These are phyloP conservation scores for Aspergillus pseudoviridinutans DNA, from an alignment of 2,329 filamentous ascomycete genomes.

Conservation along the genomic window DNA sequence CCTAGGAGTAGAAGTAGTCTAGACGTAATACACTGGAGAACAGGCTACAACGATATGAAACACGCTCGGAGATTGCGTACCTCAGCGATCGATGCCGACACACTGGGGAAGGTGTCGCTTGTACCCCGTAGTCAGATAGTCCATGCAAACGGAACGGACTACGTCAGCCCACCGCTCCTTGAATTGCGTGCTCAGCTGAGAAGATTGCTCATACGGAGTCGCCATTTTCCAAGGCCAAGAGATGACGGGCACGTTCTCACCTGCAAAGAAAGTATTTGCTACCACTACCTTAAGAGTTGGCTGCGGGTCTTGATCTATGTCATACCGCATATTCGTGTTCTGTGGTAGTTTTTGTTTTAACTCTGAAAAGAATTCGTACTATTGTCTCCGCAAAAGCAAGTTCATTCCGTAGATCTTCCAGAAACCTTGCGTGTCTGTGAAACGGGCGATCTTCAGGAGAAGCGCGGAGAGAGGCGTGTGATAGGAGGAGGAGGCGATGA, in stretches of 20 bases:
- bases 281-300: neutral
- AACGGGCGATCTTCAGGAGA: slow-evolving; percentile 2
- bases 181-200: slow-evolving; percentile 16
- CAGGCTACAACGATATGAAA: neutral
- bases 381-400: neutral
- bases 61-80: neutral
- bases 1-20: too few species aligned
- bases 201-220: neutral
- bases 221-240: neutral
- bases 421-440: slow-evolving; percentile 1
- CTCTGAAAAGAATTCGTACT: neutral
- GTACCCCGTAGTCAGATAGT: neutral
- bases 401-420: slow-evolving; percentile 8
- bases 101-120: neutral
- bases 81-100: neutral
- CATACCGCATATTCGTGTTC: neutral
- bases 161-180: neutral
- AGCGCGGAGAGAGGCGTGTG: slow-evolving; percentile 6
- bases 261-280: neutral
- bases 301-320: too few species aligned
- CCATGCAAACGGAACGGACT: neutral
- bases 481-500: slow-evolving; percentile 11
- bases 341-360: neutral
- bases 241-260: neutral
- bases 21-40: neutral